A percentile compares a stretch with the other conserved stretches of the same genome.
phyloP scores from a whole-genome alignment of 2,329 filamentous ascomycete genomes.

The Cytospora schulzeri region DNA sequence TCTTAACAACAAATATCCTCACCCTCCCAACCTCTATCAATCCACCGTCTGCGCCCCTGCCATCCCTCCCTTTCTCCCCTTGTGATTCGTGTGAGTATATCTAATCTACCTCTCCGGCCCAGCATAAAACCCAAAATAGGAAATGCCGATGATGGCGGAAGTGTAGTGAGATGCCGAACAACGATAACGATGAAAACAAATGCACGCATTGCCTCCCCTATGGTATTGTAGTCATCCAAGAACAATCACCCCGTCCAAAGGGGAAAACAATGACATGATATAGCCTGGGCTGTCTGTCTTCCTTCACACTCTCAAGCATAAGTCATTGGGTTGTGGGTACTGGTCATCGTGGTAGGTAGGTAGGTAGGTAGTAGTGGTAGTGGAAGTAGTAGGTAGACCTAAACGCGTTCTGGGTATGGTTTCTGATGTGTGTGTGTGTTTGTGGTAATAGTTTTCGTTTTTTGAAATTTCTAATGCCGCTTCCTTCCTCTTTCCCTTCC shows the following conservation, averaged over 20 bases:
- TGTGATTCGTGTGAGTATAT: neutral
- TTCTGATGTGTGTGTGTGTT: neutral
- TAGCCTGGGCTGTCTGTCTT: neutral
- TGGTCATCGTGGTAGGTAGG: neutral
- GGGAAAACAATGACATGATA: too few relatives aligned
- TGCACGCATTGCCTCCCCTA: neutral
- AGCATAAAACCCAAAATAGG: neutral
- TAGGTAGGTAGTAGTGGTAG: neutral
- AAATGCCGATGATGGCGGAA: neutral
- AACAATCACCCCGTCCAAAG: too few relatives aligned
- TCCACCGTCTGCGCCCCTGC: neutral
- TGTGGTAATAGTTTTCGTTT: neutral
- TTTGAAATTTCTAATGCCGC: neutral
- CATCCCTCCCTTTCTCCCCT: too few relatives aligned
- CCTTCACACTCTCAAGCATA: neutral
- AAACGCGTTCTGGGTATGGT: neutral
- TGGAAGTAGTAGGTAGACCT: neutral
- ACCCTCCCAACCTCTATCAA: neutral
- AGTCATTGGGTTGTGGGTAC: neutral
- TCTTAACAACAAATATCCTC: neutral
- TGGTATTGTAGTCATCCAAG: neutral
- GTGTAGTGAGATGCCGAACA: neutral
- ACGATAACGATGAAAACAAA: neutral
- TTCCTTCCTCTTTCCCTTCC: neutral
- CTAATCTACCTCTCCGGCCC: neutral